Evolutionary conservation across 2,329 filamentous ascomycete genomes (phyloP), one percentile per base, ranked within the genome.

Genomic region (Trichophyton benhamiae): DNA sequence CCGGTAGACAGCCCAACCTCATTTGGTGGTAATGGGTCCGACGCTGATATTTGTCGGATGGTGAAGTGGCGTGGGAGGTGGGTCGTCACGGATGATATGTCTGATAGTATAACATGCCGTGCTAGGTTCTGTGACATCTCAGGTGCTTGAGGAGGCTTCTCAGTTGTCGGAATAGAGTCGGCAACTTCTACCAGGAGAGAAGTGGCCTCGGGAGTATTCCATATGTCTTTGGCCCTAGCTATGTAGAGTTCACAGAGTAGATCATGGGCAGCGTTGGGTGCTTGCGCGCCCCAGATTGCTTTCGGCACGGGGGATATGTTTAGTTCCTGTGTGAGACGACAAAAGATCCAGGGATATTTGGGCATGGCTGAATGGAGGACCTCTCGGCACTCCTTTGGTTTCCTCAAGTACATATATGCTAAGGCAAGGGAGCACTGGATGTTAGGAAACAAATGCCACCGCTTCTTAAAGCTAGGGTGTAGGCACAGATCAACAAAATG

Each of bases 301-400:
- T 86, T 86, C 1, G 94, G 91, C 6, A 89, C 78, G 5, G 82
- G 80, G 13, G 90, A 87, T 33, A 96, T 79, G 65, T 87, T 85
- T 27, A 97, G 78, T 57, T 89, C 87, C 67, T 88, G 86, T 71
- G 92, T 94, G 3, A 99, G 77, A 22, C 85, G 80, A 60, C 83
- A 85, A 68, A 92, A 91, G 1, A 96, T 79, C 90, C 91, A 99
- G 0, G 94, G 92, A 60, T 90, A 83, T 30, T 78, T 78, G 61
- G 83, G 79, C 72, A 96, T 87, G 1, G 89, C 87, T 6, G 80
- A 77, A 3, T 79, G 77, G 6, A 97, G 79, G 5, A 84, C 76
- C 60, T 81, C 79, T 63, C 85, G 83, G 38, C 88, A 88, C 55
- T 84, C 83, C 17, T 81, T 79, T 1, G 77, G 77, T 61, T 92